Evolutionary conservation across 2,329 filamentous ascomycete genomes (phyloP).

Genomic region (Penicillium frequentans): DNA sequence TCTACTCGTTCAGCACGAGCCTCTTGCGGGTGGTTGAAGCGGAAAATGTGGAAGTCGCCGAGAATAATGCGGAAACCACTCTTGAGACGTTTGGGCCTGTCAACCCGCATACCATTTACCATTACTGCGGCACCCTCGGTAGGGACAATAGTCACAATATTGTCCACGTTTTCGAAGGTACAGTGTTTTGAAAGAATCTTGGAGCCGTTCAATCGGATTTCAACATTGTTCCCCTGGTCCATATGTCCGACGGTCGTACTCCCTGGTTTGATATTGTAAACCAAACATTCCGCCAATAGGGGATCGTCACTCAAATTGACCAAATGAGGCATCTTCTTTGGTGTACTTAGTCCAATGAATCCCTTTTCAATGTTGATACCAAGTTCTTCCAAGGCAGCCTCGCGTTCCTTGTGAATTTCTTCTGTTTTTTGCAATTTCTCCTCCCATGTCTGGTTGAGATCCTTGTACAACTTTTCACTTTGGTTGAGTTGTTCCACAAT

Average conservation of each 20-base stretch:
- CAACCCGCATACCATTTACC: slow-evolving; percentile 91
- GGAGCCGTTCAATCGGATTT: slow-evolving; percentile 90
- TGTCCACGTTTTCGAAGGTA: slow-evolving; percentile 89
- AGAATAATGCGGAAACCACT: slow-evolving; percentile 94
- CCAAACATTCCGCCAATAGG: slow-evolving; percentile 88
- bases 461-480: slow-evolving; percentile 91
- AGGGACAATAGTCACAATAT: slow-evolving; percentile 86
- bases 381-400: slow-evolving; percentile 90
- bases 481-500: slow-evolving; percentile 96
- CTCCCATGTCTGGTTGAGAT: slow-evolving; percentile 98
- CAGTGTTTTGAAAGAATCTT: slow-evolving; percentile 93
- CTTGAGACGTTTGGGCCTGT: slow-evolving; percentile 79
- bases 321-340: slow-evolving; percentile 98
- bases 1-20: slow-evolving; percentile 89
- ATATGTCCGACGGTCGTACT: slow-evolving; percentile 93
- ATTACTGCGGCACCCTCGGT: slow-evolving; percentile 93
- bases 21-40: slow-evolving; percentile 97
- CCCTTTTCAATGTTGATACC: slow-evolving; percentile 99
- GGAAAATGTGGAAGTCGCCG: slow-evolving; percentile 97
- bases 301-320: slow-evolving; percentile 97
- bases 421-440: slow-evolving; percentile 94
- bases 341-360: slow-evolving; percentile 90
- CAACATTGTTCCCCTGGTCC: slow-evolving; percentile 77
- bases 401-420: slow-evolving; percentile 94
- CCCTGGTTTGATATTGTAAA: slow-evolving; percentile 97